A percentile compares a stretch with the other conserved stretches of the same genome.
Evolutionary conservation across 2,329 filamentous ascomycete genomes (phyloP).

Genomic region (Colletotrichum horii): DNA sequence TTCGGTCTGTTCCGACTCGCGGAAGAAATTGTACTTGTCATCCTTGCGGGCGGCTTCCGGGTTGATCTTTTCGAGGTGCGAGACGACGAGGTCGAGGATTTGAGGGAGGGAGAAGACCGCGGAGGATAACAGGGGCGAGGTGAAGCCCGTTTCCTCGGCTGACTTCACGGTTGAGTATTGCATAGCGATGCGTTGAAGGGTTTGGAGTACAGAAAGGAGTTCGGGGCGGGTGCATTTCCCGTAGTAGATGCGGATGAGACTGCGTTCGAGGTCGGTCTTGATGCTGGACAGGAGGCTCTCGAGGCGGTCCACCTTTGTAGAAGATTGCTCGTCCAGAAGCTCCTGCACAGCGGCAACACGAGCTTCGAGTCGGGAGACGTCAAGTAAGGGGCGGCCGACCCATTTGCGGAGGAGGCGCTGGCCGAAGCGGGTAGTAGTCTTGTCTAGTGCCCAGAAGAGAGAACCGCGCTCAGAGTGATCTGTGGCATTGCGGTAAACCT

Average conservation of each 20-base stretch:
- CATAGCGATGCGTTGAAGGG: slow-evolving; percentile 79
- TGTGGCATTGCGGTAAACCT: slow-evolving; percentile 95
- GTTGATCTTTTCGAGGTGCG: slow-evolving; percentile 85
- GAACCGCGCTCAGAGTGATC: slow-evolving; percentile 86
- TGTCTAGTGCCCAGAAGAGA: slow-evolving; percentile 93
- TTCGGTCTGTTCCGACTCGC: slow-evolving; percentile 85
- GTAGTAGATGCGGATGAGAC: slow-evolving; percentile 94
- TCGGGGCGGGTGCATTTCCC: slow-evolving; percentile 93
- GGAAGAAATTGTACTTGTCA: slow-evolving; percentile 95
- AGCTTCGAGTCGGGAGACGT: slow-evolving; percentile 75
- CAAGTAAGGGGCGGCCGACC: slow-evolving; percentile 89
- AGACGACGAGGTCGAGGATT: slow-evolving; percentile 75
- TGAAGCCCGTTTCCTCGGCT: slow-evolving; percentile 73
- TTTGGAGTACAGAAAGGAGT: slow-evolving; percentile 83
- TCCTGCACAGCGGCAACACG: slow-evolving; percentile 88
- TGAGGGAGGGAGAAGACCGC: slow-evolving; percentile 78
- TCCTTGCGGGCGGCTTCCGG: slow-evolving; percentile 80
- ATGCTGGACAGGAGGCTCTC: slow-evolving; percentile 73
- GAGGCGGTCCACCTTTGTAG: slow-evolving; percentile 73
- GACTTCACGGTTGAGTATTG: slow-evolving; percentile 75
- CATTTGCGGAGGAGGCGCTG: slow-evolving; percentile 89
- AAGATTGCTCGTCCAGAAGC: slow-evolving; percentile 72
- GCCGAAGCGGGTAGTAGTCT: slow-evolving; percentile 88
- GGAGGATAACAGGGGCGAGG: slow-evolving; percentile 70
- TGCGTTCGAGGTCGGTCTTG: slow-evolving; percentile 87